Evolutionary conservation across 192 early-diverging fungal species (phyloP), one percentile per base, ranked within the genome.

Genomic region (Coemansia sp.): DNA sequence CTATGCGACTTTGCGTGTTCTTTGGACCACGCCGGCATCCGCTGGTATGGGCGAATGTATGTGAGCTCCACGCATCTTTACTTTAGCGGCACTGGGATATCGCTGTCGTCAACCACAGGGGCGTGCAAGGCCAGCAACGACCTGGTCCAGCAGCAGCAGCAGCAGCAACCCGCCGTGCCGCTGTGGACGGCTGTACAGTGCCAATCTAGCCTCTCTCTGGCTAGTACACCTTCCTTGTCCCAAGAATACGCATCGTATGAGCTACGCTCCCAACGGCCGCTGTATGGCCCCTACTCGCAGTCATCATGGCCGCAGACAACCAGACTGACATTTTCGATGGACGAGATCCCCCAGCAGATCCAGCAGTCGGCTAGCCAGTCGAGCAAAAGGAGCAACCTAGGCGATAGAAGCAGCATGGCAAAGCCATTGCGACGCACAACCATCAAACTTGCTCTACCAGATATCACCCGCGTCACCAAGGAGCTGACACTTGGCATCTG

Each of bases 11-110:
- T 69, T 75, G 69, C 59, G 10, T 80, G 77, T 40, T 67, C 77
- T 7, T 55, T 80, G 38, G 77, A 80, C 49, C 77, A 80, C 48
- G 77, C 77, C 6, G 69, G 69, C 5, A 52, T 74, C 11, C 62
- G 77, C 14, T 80, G 77, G 77, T 80, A 80, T 33, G 77, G 77
- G 14, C 72, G 77, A 22, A 65, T 80, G 14, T 80, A 74, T 25
- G 25, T 80, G 4, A 55, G 65, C 62, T 8, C 36, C 38, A 33
- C 59, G 8, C 61, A 49, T 6, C 17, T 80, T 29, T 80, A 63
- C 55, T 80, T 80, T 65, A 56, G 61, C 3, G 77, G 77, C 5
- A 65, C 60, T 5, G 77, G 77, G 2, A 60, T 80, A 6, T 65
- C 54, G 52, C 63, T 77, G 4, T 46, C 48, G 33, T 25, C 54